Evolutionary conservation across 371 early-diverging fungal genomes (phyloP), one percentile per base, ranked within the genome.

Genomic region (Mortierella sp.): DNA sequence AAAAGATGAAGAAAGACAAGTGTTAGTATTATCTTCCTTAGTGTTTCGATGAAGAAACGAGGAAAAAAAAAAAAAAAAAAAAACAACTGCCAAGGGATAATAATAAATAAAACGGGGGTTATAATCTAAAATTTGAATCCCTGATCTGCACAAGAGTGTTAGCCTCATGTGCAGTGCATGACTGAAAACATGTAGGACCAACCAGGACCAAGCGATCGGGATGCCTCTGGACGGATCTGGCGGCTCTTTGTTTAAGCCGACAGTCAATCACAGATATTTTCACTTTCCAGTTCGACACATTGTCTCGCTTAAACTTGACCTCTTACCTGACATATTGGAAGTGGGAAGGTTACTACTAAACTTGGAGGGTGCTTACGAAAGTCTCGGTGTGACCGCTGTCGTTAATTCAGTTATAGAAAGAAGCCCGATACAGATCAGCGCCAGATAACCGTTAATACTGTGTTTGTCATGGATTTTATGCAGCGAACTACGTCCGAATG

Each of bases 71-170:
- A 21, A 58, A 28, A 40, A 19, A 33, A 58, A 28, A 40, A 13
- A 15, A 16, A 52, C 28, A 53, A 58, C 36, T 22, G 21, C 28
- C 28, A 28, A 28, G 28, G 41, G 16, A 55, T 11, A 45, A 52
- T 10, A 13, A 38, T 8, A 57, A 55, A 8, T 47, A 58, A 48
- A 50, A 64, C 52, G 50, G 58, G 67, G 67, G 67, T 67, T 67
- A 21, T 15, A 58, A 67, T 58, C 58, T n/a, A 15, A 48, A n/a
- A 48, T 48, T 13, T 22, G 22, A 22, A 10, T 13, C 13, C 19
- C 36, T 15, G 38, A 38, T 32, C 32, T 22, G 9, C 58, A 19
- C 53, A 16, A 19, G 13, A 41, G 43, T 13, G 43, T 15, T 10
- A 4, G 43, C 43, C 5, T 43, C 10, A 15, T 19, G 28, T 3